These are phyloP conservation scores for Closterium sp. DNA, from an alignment of 139 green algal species.

Conservation along the genomic window DNA sequence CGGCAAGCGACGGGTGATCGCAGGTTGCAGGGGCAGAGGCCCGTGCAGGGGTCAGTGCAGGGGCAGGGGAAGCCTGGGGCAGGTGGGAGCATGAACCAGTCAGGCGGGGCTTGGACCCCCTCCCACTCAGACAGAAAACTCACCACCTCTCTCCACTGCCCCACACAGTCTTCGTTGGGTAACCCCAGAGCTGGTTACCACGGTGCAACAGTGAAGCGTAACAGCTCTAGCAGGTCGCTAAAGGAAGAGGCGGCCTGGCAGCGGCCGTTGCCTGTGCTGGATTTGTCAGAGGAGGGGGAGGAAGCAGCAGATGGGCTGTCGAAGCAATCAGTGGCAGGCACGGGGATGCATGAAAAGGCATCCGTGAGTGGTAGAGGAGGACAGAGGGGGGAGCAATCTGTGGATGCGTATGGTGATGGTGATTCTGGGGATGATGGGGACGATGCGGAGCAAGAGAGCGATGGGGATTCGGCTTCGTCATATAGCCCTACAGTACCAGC, in stretches of 20 bases:
- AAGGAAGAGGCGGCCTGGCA: neutral
- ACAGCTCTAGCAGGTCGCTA: neutral
- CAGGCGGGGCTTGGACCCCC: neutral
- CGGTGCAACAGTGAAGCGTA: neutral
- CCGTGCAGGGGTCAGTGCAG: neutral
- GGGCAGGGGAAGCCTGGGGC: neutral
- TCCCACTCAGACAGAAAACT: neutral
- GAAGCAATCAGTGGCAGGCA: neutral
- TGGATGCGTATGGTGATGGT: neutral
- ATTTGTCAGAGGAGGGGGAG: neutral
- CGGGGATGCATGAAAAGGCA: neutral
- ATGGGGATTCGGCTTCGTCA: neutral
- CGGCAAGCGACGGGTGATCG: neutral
- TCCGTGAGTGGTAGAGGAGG: neutral
- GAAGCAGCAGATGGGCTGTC: neutral
- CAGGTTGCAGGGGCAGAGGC: neutral
- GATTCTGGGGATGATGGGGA: neutral
- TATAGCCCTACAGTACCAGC: neutral
- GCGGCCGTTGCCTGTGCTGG: neutral
- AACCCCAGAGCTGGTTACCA: neutral
- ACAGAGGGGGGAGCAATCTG: neutral
- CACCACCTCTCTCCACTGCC: neutral
- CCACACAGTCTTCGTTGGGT: neutral
- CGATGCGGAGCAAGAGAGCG: neutral
- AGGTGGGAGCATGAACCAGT: neutral